phyloP scores from a whole-genome alignment of 2,329 filamentous ascomycete genomes.

The Stemphylium beticola region DNA sequence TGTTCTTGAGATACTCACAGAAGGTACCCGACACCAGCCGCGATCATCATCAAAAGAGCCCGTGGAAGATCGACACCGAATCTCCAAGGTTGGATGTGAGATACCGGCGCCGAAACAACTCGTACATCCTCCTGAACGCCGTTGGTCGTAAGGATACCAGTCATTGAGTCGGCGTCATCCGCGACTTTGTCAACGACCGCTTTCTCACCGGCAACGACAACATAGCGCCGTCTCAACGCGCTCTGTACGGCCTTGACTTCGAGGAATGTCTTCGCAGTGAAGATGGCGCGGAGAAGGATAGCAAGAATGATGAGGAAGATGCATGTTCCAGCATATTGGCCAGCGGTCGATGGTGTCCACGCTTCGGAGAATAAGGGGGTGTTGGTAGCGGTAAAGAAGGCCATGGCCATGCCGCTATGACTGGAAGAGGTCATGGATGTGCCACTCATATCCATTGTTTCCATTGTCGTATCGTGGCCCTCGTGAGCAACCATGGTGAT shows the following conservation, averaged over 20 bases:
- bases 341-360: constrained; percentile 76
- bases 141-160: constrained; percentile 72
- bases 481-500: constrained; percentile 43
- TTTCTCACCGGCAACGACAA: constrained; percentile 71
- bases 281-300: constrained; percentile 70
- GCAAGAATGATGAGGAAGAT: constrained; percentile 86
- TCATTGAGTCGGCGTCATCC: constrained; percentile 63
- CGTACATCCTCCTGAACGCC: constrained; percentile 82
- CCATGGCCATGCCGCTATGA: constrained; percentile 57
- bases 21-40: constrained; percentile 80
- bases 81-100: constrained; percentile 72
- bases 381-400: constrained; percentile 68
- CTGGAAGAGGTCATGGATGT: constrained; percentile 25
- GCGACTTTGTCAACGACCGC: constrained; percentile 60
- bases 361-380: constrained; percentile 70
- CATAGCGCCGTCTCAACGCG: constrained; percentile 77
- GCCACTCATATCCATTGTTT: constrained; percentile 22
- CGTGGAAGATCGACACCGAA: constrained; percentile 79
- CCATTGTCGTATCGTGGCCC: constrained; percentile 27
- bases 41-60: constrained; percentile 71
- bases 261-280: constrained; percentile 70
- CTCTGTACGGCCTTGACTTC: constrained; percentile 72
- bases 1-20: constrained; percentile 67
- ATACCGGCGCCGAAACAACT: constrained; percentile 67
- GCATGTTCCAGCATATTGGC: constrained; percentile 84